These are phyloP conservation scores for Metarhizium guizhouense DNA, from an alignment of 2,329 filamentous ascomycete species.

Conservation along the genomic window DNA sequence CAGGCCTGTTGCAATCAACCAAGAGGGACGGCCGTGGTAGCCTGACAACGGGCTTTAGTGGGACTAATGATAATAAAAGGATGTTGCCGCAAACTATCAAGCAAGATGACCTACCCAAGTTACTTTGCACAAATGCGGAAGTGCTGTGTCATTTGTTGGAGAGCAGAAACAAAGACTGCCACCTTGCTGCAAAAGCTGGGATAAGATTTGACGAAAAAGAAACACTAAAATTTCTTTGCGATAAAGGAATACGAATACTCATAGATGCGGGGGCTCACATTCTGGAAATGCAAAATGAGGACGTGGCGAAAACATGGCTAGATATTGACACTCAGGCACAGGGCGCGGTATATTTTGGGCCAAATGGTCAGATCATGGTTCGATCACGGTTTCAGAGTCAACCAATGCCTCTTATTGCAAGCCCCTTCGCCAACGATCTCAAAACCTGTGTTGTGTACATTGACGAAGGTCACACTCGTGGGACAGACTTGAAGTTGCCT, in stretches of 20 bases:
- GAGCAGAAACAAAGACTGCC: not conserved
- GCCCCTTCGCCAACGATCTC: constrained; percentile 46
- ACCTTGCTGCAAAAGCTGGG: not conserved
- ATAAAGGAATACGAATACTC: constrained; percentile 20
- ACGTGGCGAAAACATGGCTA: constrained; percentile 47
- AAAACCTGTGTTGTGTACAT: constrained; percentile 56
- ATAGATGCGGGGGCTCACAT: constrained; percentile 65
- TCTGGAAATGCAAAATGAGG: constrained; percentile 49
- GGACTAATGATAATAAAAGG: constrained; percentile 56
- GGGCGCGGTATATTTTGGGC: constrained; percentile 45
- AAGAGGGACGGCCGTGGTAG: no score
- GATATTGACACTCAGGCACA: not conserved
- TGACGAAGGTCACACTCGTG: constrained; percentile 61
- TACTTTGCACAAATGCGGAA: constrained; percentile 54
- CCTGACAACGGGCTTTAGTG: constrained; percentile 58
- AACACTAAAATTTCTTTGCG: no score
- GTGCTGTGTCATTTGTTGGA: constrained; percentile 32
- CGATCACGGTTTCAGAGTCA: constrained; percentile 36
- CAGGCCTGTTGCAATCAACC: no score
- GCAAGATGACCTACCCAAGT: constrained; percentile 48
- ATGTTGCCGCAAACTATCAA: constrained; percentile 53
- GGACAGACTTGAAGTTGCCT: constrained; percentile 57
- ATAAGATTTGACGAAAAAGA: no score
- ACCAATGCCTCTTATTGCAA: constrained; percentile 44
- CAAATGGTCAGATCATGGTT: constrained; percentile 38